These are phyloP conservation scores for Ochromonas danica DNA, from an alignment of 108 stramenopile species.

Conservation along the genomic window DNA sequence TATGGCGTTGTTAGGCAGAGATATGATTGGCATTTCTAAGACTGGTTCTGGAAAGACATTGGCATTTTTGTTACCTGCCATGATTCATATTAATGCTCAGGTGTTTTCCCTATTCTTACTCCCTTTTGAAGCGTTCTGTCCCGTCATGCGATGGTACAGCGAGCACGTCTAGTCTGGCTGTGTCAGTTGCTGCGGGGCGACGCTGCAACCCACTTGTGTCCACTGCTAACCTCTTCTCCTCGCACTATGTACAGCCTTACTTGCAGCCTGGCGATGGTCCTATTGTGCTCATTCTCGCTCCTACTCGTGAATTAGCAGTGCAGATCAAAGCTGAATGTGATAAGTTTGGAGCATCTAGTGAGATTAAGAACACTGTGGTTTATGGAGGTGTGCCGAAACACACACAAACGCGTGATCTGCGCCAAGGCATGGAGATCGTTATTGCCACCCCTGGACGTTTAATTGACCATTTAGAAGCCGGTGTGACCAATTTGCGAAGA, in stretches of 20 bases:
- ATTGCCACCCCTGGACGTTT: slow-evolving; percentile 97
- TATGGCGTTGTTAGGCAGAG: slow-evolving; percentile 93
- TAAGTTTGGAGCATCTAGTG: slow-evolving; percentile 87
- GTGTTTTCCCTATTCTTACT: slow-evolving; percentile 60
- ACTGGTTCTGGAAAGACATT: slow-evolving; percentile 94
- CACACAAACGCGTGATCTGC: slow-evolving; percentile 44
- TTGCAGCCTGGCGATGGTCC: slow-evolving; percentile 97
- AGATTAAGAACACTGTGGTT: slow-evolving; percentile 95
- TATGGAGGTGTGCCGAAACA: slow-evolving; percentile 96
- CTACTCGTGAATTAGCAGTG: slow-evolving; percentile 96
- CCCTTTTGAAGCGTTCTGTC: no score
- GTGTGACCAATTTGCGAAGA: slow-evolving; percentile 87
- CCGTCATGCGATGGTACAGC: no score
- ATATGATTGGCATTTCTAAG: slow-evolving; percentile 91
- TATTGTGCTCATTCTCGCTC: slow-evolving; percentile 92
- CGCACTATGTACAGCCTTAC: slow-evolving; percentile 93
- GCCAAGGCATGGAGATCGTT: slow-evolving; percentile 83
- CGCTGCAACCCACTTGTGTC: no score
- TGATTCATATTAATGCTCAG: slow-evolving; percentile 99
- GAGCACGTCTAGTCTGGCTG: no score
- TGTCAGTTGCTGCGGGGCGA: no score
- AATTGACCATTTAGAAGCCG: slow-evolving; percentile 92
- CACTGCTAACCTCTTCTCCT: no score
- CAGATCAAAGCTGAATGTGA: slow-evolving; percentile 99
- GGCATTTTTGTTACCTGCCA: slow-evolving; percentile 95